Evolutionary conservation across 139 green algal genomes (phyloP).

Genomic region (Tetraselmis striata): DNA sequence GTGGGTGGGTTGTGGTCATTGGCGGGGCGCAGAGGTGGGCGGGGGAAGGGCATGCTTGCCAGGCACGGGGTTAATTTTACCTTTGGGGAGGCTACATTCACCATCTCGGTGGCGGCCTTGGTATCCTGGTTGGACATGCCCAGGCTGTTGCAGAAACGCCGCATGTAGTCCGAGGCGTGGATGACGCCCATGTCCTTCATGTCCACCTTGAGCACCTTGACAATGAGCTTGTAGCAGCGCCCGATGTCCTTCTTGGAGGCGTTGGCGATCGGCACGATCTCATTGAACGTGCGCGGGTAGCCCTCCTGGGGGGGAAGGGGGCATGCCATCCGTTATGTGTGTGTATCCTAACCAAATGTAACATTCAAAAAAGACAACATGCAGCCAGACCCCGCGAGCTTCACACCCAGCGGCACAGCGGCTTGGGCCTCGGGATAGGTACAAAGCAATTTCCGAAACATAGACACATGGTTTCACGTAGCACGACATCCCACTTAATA

Average conservation of each 20-base stretch:
- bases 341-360: no score
- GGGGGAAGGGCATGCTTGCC: no score
- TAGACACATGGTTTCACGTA: no score
- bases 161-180: conserved; percentile 30
- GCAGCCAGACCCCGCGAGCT: no score
- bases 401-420: no score
- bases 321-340: no score
- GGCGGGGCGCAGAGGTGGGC: neutral
- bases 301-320: conserved; percentile 33
- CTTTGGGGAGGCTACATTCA: conserved; percentile 21
- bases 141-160: conserved; percentile 47
- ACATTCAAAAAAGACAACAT: no score
- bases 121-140: conserved; percentile 26
- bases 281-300: conserved; percentile 81
- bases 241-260: conserved; percentile 71
- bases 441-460: no score
- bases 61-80: no score
- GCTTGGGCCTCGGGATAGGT: no score
- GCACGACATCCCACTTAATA: no score
- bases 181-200: conserved; percentile 34
- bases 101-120: conserved; percentile 27
- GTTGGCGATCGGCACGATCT: conserved; percentile 61
- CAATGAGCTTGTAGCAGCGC: conserved; percentile 54
- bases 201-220: conserved; percentile 38
- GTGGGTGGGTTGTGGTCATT: conserved; percentile 19